These are phyloP conservation scores for Paspalum notatum DNA, from an alignment of 176 grass and related monocot genomes.

Conservation along the genomic window DNA sequence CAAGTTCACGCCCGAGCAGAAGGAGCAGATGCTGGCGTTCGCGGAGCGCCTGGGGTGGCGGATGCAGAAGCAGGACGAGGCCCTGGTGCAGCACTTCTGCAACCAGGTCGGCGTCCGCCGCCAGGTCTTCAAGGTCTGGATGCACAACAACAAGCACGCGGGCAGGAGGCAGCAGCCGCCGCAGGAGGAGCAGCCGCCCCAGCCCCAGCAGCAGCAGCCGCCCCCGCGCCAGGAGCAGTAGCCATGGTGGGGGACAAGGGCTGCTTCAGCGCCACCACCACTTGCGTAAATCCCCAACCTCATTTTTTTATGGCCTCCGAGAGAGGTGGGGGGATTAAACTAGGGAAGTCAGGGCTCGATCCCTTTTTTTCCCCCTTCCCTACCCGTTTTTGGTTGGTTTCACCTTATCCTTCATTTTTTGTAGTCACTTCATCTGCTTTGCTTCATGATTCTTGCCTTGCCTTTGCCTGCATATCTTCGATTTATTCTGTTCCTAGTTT, in stretches of 20 bases:
- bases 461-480: slow-evolving; percentile 14
- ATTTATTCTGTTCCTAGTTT: slow-evolving; percentile 28
- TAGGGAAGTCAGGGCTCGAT: neutral
- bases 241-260: slow-evolving; percentile 41
- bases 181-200: slow-evolving; percentile 25
- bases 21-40: slow-evolving; percentile 75
- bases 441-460: slow-evolving; percentile 32
- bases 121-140: slow-evolving; percentile 90
- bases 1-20: slow-evolving; percentile 73
- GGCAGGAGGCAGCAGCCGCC: slow-evolving; percentile 42
- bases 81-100: slow-evolving; percentile 60
- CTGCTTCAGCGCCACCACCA: slow-evolving; percentile 2
- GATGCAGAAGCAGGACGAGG: slow-evolving; percentile 68
- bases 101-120: slow-evolving; percentile 54
- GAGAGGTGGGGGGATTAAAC: slow-evolving; percentile 36
- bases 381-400: neutral
- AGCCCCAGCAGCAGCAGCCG: slow-evolving; percentile 25
- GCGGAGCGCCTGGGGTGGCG: slow-evolving; percentile 75
- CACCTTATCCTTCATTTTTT: slow-evolving; percentile 30
- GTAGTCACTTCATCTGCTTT: slow-evolving; percentile 29
- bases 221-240: slow-evolving; percentile 38
- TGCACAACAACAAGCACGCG: slow-evolving; percentile 97
- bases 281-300: slow-evolving; percentile 35
- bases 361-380: neutral
- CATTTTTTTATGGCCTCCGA: slow-evolving; percentile 40